Conservation (phyloP, 2,329 filamentous ascomycete genomes). For the Trichophyton mentagrophytes region DNA sequence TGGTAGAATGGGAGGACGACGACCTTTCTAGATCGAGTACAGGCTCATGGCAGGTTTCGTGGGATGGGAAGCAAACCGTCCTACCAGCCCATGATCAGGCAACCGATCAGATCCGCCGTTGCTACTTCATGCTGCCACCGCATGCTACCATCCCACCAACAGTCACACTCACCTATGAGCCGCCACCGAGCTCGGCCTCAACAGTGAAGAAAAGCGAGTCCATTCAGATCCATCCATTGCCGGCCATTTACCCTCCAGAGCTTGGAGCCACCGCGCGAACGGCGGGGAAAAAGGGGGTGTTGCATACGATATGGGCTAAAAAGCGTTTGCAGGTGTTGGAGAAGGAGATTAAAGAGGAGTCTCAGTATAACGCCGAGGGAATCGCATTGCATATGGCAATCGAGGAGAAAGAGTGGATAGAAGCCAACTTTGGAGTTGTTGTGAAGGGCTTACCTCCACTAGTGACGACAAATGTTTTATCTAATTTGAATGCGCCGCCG, state of each 20-base stretch:
- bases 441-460: conserved; percentile 27
- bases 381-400: conserved; percentile 73
- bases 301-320: conserved; percentile 87
- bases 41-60: conserved; percentile 63
- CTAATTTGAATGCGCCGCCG: conserved; percentile 14
- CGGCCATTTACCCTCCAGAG: conserved; percentile 71
- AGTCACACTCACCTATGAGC: conserved; percentile 50
- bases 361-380: conserved; percentile 62
- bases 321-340: conserved; percentile 63
- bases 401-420: conserved; percentile 75
- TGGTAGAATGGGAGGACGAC: conserved; percentile 78
- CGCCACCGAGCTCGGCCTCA: conserved; percentile 31
- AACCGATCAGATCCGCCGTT: conserved; percentile 44
- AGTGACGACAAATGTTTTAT: conserved; percentile 25
- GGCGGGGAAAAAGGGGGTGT: conserved; percentile 62
- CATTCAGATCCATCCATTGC: conserved; percentile 62
- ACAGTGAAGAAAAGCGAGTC: conserved; percentile 30
- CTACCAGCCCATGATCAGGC: conserved; percentile 51
- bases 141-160: conserved; percentile 57
- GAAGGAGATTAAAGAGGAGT: conserved; percentile 62
- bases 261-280: conserved; percentile 54
- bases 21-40: conserved; percentile 34
- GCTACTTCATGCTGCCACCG: conserved; percentile 72
- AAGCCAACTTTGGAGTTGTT: conserved; percentile 59
- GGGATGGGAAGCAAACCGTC: conserved; percentile 66